Percentiles rank a stretch among this genome's conserved stretches.
These are phyloP conservation scores for Leccinum aurantiacum DNA, from an alignment of 768 basidiomycete species.

Conservation along the genomic window DNA sequence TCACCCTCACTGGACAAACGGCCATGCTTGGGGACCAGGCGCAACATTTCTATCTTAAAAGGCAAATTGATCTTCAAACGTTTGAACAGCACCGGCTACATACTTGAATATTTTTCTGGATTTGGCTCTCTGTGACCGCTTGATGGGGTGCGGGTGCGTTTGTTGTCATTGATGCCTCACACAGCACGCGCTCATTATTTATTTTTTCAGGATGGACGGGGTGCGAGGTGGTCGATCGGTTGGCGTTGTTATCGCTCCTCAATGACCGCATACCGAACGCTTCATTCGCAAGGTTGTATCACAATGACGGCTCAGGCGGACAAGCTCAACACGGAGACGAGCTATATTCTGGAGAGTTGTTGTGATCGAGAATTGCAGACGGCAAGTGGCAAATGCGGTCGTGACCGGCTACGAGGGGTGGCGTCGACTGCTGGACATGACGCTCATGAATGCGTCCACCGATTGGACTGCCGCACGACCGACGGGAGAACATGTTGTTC, in stretches of 20 bases:
- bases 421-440: constrained; percentile 81
- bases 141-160: no score
- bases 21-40: no score
- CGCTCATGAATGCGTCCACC: constrained; percentile 84
- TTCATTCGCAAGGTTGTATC: constrained; percentile 69
- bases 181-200: no score
- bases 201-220: constrained; percentile 39
- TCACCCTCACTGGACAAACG: no score
- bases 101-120: no score
- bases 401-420: constrained; percentile 77
- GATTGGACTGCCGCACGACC: constrained; percentile 65
- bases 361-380: constrained; percentile 83
- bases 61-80: no score
- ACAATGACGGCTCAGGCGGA: constrained; percentile 62
- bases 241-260: constrained; percentile 70
- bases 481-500: constrained; percentile 85
- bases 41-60: no score
- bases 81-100: no score
- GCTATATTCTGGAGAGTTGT: constrained; percentile 79
- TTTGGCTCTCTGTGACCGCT: no score
- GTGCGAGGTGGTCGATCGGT: constrained; percentile 81
- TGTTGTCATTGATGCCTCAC: no score
- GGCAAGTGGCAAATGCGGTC: constrained; percentile 73
- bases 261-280: constrained; percentile 51
- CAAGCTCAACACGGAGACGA: constrained; percentile 65